These are phyloP conservation scores for Fusarium clavum DNA, from an alignment of 2,329 filamentous ascomycete genomes.

Conservation along the genomic window DNA sequence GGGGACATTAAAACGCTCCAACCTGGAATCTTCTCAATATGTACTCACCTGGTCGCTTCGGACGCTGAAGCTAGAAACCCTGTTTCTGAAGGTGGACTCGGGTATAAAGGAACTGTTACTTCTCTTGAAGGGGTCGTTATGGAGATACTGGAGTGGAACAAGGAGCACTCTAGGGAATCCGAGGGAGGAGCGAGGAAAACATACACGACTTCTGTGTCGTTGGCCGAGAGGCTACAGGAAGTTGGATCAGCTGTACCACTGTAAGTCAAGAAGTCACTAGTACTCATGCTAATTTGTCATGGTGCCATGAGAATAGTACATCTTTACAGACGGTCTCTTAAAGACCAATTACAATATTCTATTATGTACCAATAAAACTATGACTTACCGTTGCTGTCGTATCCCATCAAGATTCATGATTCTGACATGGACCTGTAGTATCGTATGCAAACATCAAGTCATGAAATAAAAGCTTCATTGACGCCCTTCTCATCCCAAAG, in stretches of 20 bases:
- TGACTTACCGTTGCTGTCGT: neutral
- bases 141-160: constrained; percentile 9
- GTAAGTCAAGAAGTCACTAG: neutral
- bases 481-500: neutral
- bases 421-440: neutral
- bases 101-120: constrained; percentile 1
- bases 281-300: neutral
- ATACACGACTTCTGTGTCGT: neutral
- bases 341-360: neutral
- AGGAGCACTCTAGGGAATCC: neutral
- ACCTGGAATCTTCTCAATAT: constrained; percentile 3
- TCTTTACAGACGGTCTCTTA: accelerated
- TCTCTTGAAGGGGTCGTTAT: constrained; percentile 2
- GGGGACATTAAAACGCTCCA: neutral
- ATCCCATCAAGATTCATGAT: neutral
- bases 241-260: neutral
- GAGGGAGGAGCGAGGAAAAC: neutral
- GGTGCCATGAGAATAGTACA: neutral
- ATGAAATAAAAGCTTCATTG: neutral
- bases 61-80: constrained; percentile 1
- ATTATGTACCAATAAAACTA: neutral
- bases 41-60: constrained; percentile 9
- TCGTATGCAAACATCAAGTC: neutral
- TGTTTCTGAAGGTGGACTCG: neutral
- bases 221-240: constrained; percentile 6